Evolutionary conservation across 2,329 filamentous ascomycete genomes (phyloP).

Genomic region (Fusarium sp.): DNA sequence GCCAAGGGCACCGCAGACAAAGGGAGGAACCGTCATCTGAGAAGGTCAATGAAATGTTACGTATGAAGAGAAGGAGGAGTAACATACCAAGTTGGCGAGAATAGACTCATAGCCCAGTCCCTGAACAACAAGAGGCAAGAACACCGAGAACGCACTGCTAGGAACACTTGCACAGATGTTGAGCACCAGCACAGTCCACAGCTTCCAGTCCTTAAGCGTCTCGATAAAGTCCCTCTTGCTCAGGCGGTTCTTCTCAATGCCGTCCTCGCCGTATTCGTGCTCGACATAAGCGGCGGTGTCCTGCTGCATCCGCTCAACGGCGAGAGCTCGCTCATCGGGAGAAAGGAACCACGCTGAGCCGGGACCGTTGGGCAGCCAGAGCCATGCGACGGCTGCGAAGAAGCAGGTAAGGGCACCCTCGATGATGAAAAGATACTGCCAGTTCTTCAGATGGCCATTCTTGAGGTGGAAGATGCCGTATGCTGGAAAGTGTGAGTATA

Average conservation of each 20-base stretch:
- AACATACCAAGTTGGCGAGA: constrained; percentile 40
- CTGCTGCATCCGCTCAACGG: constrained; percentile 36
- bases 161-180: constrained; percentile 46
- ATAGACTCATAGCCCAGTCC: constrained; percentile 45
- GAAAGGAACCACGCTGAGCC: constrained; percentile 44
- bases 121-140: constrained; percentile 44
- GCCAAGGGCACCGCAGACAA: constrained; percentile 43
- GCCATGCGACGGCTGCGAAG: constrained; percentile 43
- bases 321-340: constrained; percentile 36
- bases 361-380: constrained; percentile 41
- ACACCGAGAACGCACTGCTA: constrained; percentile 43
- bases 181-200: constrained; percentile 42
- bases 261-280: constrained; percentile 44
- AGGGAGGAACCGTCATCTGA: constrained; percentile 45
- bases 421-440: constrained; percentile 78
- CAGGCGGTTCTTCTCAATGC: constrained; percentile 40
- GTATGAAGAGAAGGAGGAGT: neutral
- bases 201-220: constrained; percentile 45
- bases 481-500: constrained; percentile 26
- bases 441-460: constrained; percentile 61
- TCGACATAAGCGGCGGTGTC: constrained; percentile 42
- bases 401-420: constrained; percentile 63
- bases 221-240: constrained; percentile 41
- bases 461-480: constrained; percentile 45
- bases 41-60: constrained; percentile 2